Evolutionary conservation across 73 alveolate species (phyloP).

Genomic region (Urostyla sp.): DNA sequence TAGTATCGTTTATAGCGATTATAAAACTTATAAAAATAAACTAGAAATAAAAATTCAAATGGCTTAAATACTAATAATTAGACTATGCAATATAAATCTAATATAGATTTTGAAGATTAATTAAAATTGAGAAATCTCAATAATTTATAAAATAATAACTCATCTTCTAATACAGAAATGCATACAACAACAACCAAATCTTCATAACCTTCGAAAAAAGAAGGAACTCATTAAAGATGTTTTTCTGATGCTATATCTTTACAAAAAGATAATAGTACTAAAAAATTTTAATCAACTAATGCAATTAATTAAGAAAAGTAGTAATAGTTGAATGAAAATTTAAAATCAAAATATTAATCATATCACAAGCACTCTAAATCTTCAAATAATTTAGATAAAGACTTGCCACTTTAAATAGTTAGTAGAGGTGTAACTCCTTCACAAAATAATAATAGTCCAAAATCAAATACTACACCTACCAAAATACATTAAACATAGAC

Average conservation of each 20-base stretch:
- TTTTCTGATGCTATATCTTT: background rate
- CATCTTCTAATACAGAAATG: too few species aligned
- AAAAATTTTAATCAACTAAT: too few species aligned
- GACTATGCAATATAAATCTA: background rate
- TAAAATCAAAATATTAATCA: too few species aligned
- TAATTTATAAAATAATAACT: too few species aligned
- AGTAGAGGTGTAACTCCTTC: too few species aligned
- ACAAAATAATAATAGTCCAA: background rate
- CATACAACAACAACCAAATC: too few species aligned
- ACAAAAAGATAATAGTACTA: background rate
- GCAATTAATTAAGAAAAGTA: too few species aligned
- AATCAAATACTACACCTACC: background rate
- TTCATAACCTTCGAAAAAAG: background rate
- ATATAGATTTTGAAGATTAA: too few species aligned
- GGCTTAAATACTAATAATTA: background rate
- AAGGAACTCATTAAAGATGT: background rate
- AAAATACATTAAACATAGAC: background rate
- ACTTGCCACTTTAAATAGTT: too few species aligned
- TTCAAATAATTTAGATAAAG: too few species aligned
- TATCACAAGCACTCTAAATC: too few species aligned
- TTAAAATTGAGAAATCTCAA: background rate
- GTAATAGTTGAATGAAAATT: too few species aligned
- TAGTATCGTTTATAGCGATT: constrained; percentile 3
- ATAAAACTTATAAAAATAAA: background rate
- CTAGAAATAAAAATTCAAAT: background rate